These are phyloP conservation scores for Acacia crassicarpa DNA, from an alignment of 306 rosid genomes.

Conservation along the genomic window DNA sequence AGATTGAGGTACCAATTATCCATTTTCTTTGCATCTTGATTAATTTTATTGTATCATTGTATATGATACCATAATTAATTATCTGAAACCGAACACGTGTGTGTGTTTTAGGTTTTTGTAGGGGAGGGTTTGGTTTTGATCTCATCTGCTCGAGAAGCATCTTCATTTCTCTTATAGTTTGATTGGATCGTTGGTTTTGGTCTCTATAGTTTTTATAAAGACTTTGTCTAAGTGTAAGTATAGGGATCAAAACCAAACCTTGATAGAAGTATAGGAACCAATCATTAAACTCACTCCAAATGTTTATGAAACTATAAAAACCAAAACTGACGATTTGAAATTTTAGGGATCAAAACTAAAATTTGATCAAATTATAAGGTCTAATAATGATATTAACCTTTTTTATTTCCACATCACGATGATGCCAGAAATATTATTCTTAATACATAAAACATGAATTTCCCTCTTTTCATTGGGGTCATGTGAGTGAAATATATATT, in stretches of 20 bases:
- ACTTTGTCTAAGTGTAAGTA: too few relatives aligned
- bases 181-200: too few relatives aligned
- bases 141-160: neutral
- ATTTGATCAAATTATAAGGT: too few relatives aligned
- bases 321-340: too few relatives aligned
- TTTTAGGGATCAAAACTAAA: too few relatives aligned
- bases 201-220: too few relatives aligned
- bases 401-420: neutral
- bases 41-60: neutral
- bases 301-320: too few relatives aligned
- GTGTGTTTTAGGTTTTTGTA: neutral
- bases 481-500: neutral
- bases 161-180: neutral
- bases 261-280: too few relatives aligned
- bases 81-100: neutral
- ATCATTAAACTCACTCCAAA: too few relatives aligned
- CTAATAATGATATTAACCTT: too few relatives aligned
- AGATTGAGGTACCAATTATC: conserved; percentile 75
- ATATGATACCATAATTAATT: neutral
- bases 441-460: neutral
- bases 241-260: too few relatives aligned
- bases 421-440: neutral
- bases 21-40: neutral
- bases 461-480: neutral
- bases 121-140: neutral